Conservation (phyloP, 2,329 filamentous ascomycete species). For the Arthrobotrys pseudoclavata region DNA sequence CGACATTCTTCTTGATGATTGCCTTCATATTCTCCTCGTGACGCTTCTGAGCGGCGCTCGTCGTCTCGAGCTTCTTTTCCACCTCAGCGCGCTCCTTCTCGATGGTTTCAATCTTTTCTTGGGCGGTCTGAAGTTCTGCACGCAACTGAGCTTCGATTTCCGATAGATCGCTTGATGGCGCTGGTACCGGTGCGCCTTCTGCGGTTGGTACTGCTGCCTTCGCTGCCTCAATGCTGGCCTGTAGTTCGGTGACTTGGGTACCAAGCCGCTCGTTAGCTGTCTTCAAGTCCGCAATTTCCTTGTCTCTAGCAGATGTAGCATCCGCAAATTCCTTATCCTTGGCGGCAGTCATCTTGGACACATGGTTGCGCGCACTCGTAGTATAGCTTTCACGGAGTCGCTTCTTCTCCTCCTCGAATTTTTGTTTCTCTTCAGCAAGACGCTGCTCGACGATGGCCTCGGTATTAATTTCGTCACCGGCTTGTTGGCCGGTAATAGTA, state of each 20-base stretch:
- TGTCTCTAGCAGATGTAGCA: conserved; percentile 35
- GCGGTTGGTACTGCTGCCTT: conserved; percentile 33
- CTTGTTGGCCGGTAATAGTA: conserved; percentile 20
- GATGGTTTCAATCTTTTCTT: conserved; percentile 39
- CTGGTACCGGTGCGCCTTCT: conserved; percentile 10
- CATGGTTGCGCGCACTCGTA: conserved; percentile 54
- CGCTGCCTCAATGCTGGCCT: conserved; percentile 46
- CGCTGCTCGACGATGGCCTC: conserved; percentile 58
- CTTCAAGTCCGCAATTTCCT: conserved; percentile 47
- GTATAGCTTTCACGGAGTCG: conserved; percentile 45
- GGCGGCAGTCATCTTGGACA: conserved; percentile 62
- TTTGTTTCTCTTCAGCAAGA: conserved; percentile 61
- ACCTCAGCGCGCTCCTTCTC: conserved; percentile 50
- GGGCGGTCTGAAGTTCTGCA: conserved; percentile 38
- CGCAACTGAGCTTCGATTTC: conserved; percentile 48
- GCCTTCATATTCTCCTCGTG: conserved; percentile 56
- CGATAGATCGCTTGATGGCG: conserved; percentile 31
- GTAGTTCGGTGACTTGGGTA: conserved; percentile 39
- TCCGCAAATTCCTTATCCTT: conserved; percentile 58
- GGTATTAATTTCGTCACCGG: not conserved
- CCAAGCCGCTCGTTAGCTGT: conserved; percentile 34
- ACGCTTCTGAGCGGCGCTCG: conserved; percentile 45
- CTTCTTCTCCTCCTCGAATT: conserved; percentile 60
- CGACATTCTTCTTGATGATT: conserved; percentile 62
- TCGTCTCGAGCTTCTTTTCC: conserved; percentile 61